Base-by-base conservation (phyloP, 2,329 filamentous ascomycete species). In the Epichloe elymi region DNA sequence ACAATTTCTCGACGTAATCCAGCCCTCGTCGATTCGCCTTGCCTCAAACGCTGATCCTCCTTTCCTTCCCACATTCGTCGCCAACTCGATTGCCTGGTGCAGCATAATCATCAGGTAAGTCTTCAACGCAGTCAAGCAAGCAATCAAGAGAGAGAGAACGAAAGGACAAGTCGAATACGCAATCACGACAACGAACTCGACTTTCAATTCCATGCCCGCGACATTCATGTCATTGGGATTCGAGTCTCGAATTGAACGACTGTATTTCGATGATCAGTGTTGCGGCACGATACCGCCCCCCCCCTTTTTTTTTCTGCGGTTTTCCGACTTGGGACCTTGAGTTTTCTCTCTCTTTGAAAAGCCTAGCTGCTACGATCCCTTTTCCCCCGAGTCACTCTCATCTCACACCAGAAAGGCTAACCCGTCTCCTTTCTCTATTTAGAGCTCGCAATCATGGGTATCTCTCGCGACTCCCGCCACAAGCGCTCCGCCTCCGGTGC, bases 401-500 rank as follows among this genome's bases (percentile, higher is more conserved):
- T 37, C 19, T 26, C 15, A 19, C 2, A 4, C 41, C 15, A 35
- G 15, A 15, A 37, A 30, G n/a, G 54, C 58, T 59, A 54, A 64
- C 56, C 52, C 23, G 5, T 53, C 44, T 54, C 57, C 46, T 53
- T 55, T 54, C 55, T 54, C 61, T 65, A 60, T 35, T 17, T 72
- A 84, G 79, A 79, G 78, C 79, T 77, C 76, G 83, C 83, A 86
- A 87, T 84, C 79, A 91, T 91, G 86, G 87, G 93, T 98, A 97
- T 98, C 80, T 96, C 91, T 78, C 88, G 93, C 80, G 91, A 97
- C 80, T 95, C 89, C 74, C 89, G 93, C 80, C 93, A 98, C 85
- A 98, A 98, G 87, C 90, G 93, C 79, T 90, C 89, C 76, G 90
- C 91, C 75, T 87, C 94, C 74, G 94, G 93, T 82, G 93, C 94